A percentile compares a stretch with the other conserved stretches of the same genome.
These are phyloP conservation scores for Meyerozyma carpophila DNA, from an alignment of 1,139 yeast genomes.

Conservation along the genomic window DNA sequence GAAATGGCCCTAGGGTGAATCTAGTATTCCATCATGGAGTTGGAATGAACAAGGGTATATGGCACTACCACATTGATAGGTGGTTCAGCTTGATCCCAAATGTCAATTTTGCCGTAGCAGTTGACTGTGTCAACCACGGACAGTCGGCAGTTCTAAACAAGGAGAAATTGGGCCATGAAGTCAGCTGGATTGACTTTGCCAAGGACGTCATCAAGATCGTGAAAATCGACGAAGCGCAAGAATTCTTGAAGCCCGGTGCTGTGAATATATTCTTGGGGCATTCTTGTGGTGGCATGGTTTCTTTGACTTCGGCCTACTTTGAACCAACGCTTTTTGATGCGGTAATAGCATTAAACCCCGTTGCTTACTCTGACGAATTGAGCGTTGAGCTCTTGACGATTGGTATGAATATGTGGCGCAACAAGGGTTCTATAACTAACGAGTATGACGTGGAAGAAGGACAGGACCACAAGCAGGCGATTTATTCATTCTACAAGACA, in stretches of 20 bases:
- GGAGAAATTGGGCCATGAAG: constrained; percentile 4
- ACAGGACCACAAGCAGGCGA: constrained; percentile 36
- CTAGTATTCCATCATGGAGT: constrained; percentile 8
- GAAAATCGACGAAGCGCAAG: constrained; percentile 3
- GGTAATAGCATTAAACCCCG: constrained; percentile 7
- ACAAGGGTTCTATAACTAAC: constrained; percentile 21
- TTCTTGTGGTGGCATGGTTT: constrained; percentile 8
- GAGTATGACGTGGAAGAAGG: constrained; percentile 34
- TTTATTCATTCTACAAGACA: constrained; percentile 39
- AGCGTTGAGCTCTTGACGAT: constrained; percentile 1
- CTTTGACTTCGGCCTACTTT: constrained; percentile 4
- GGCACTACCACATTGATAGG: constrained; percentile 8
- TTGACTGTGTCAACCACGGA: constrained; percentile 8
- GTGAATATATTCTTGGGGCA: constrained; percentile 9
- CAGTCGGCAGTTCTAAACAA: constrained; percentile 7
- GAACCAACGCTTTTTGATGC: constrained; percentile 5
- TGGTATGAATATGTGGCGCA: constrained; percentile 6
- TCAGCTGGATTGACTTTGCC: constrained; percentile 8
- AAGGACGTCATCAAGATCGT: constrained; percentile 5
- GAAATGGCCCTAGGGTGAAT: constrained; percentile 3
- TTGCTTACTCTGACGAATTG: constrained; percentile 2
- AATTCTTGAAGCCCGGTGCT: constrained; percentile 1
- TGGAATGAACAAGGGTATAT: constrained; percentile 11
- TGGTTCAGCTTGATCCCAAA: not conserved
- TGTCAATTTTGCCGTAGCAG: constrained; percentile 6